Base-by-base conservation (phyloP, 1,139 yeast genomes). In the Saccharomyces hybrid region DNA sequence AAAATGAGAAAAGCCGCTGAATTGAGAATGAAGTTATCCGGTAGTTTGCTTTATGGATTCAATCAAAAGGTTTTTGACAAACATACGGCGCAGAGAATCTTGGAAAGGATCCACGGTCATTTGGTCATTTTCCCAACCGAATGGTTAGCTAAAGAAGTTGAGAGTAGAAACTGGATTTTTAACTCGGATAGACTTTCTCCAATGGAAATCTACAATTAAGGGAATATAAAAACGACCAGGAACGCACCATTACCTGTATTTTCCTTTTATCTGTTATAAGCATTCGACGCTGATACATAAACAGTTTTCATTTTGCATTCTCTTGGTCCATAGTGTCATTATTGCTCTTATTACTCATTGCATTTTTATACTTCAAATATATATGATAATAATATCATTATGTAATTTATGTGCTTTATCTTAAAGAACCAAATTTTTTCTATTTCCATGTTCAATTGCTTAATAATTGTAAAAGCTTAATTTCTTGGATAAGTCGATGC, bases 101-200 rank as follows among this genome's bases (percentile, higher is more conserved):
- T 93, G 60, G 76, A 76, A 52, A 85, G 88, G 56, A 76, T 93
- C n/a, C 86, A 85, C 56, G 99, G 99, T 3, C 87, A 93, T 67
- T 73, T 95, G 64, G 98, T 95, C 4, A 68, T 85, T 28, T 93
- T 91, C 76, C 98, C 99, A 0, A 78, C 88, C 0, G 91, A 89
- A 57, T 95, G 99, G 99, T 77, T 95, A 52, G 76, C 81, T 64
- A 80, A 84, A 57, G 99, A 93, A 70, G 80, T 90, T 51, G 96
- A 90, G 54, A 82, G 87, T 5, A 93, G 88, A 26, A 93, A 95
- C 66, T 93, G 98, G 98, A 90, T 90, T 70, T 91, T 89, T 75
- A 88, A 86, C 63, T 85, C 95, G 53, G 99, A 93, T 68, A 82
- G 96, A 67, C 76, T 93, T 49, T 97, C 98, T 8, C 99, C 99